These are phyloP conservation scores for Porcisia deanei DNA, from an alignment of 208 protist species.

Conservation along the genomic window DNA sequence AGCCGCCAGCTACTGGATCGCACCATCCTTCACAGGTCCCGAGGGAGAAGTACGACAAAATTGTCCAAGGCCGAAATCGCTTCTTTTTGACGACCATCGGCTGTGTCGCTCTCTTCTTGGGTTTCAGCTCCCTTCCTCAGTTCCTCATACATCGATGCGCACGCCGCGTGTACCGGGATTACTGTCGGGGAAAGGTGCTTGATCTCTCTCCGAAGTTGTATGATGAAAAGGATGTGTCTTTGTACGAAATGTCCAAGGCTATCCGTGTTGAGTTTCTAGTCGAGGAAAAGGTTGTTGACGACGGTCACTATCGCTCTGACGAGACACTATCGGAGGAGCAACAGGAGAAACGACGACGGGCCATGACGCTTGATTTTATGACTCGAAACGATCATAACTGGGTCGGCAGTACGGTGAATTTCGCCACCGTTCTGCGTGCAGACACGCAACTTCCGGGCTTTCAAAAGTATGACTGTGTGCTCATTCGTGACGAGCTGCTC, in stretches of 20 bases:
- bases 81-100: conserved; percentile 62
- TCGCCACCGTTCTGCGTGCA: conserved; percentile 51
- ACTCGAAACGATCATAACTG: conserved; percentile 82
- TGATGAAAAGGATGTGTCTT: conserved; percentile 61
- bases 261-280: conserved; percentile 81
- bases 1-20: conserved; percentile 15
- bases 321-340: conserved; percentile 48
- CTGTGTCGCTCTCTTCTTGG: conserved; percentile 41
- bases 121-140: conserved; percentile 49
- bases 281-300: conserved; percentile 64
- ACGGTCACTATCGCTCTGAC: conserved; percentile 63
- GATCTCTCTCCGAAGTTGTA: conserved; percentile 84
- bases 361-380: conserved; percentile 89
- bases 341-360: conserved; percentile 57
- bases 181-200: conserved; percentile 66
- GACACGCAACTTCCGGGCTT: conserved; percentile 47
- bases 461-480: conserved; percentile 71
- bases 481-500: conserved; percentile 81
- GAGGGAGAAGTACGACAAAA: conserved; percentile 79
- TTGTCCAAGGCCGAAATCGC: conserved; percentile 62
- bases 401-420: conserved; percentile 81
- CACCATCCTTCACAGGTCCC: conserved; percentile 58
- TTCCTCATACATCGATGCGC: conserved; percentile 60
- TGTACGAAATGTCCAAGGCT: conserved; percentile 78
- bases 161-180: conserved; percentile 43